These are phyloP conservation scores for Tulasnella sp. DNA, from an alignment of 768 basidiomycete species.

Conservation along the genomic window DNA sequence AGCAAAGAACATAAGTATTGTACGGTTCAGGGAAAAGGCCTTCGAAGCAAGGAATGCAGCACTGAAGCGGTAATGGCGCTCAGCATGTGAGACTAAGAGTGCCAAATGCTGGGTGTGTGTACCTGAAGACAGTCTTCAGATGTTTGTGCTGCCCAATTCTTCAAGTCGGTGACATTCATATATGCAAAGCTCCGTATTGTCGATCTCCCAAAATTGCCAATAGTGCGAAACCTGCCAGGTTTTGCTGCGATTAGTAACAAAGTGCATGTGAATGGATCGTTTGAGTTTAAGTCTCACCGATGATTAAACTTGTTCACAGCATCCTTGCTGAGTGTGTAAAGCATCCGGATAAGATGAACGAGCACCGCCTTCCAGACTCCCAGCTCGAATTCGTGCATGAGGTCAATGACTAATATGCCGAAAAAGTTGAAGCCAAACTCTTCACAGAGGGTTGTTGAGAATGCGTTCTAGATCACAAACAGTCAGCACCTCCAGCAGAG, in stretches of 20 bases:
- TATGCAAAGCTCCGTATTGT: not conserved
- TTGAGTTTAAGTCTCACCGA: not conserved
- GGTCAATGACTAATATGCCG: slow-evolving; percentile 30
- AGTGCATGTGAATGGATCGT: not conserved
- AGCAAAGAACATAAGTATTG: not conserved
- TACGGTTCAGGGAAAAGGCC: slow-evolving; percentile 16
- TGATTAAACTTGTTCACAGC: not conserved
- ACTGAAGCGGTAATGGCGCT: not conserved
- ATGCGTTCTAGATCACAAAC: slow-evolving; percentile 30
- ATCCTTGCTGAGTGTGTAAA: not conserved
- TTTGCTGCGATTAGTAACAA: too few relatives aligned
- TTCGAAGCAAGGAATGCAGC: slow-evolving; percentile 15
- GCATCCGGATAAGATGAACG: slow-evolving; percentile 31
- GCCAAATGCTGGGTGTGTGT: not conserved
- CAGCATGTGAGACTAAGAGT: not conserved
- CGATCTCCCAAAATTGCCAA: not conserved
- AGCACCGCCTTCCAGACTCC: slow-evolving; percentile 36
- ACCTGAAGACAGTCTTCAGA: slow-evolving; percentile 30
- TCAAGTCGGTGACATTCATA: slow-evolving; percentile 13
- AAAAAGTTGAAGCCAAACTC: slow-evolving; percentile 27
- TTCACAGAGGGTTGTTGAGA: slow-evolving; percentile 27
- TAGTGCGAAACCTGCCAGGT: not conserved
- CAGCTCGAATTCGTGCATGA: slow-evolving; percentile 39
- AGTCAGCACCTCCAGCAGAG: not conserved
- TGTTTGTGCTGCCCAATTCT: slow-evolving; percentile 19